Evolutionary conservation across 1,284 basidiomycete species (phyloP).

Genomic region (Cutaneotrichosporon daszewskae): DNA sequence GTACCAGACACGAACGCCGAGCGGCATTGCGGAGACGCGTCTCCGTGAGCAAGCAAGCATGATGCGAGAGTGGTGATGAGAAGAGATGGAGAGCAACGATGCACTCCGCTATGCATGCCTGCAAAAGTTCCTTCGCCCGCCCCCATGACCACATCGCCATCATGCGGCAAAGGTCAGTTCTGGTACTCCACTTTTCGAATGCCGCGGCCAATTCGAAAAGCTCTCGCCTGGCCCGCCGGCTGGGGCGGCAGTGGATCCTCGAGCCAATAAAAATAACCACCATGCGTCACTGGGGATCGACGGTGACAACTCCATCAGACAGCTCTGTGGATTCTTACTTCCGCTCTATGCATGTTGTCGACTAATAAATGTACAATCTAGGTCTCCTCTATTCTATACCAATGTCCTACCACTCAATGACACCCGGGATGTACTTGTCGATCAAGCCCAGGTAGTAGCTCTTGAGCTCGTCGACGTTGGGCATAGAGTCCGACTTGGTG

Average conservation of each 20-base stretch:
- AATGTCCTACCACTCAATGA: slow-evolving; percentile 76
- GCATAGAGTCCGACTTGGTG: slow-evolving; percentile 68
- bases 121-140: background rate
- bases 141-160: background rate
- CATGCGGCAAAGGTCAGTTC: background rate
- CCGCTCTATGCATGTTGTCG: background rate
- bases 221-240: too few species aligned
- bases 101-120: too few species aligned
- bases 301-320: background rate
- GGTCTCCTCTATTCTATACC: too few species aligned
- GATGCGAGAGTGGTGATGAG: too few species aligned
- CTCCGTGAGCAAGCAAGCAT: too few species aligned
- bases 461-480: slow-evolving; percentile 57
- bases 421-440: slow-evolving; percentile 71
- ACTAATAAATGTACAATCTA: too few species aligned
- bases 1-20: too few species aligned
- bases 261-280: background rate
- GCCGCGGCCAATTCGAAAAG: background rate
- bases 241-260: too few species aligned
- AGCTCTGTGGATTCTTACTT: background rate
- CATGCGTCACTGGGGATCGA: too few species aligned
- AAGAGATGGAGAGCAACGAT: too few species aligned
- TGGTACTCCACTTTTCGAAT: background rate
- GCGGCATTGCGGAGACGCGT: too few species aligned
- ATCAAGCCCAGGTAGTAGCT: slow-evolving; percentile 62